Base-by-base conservation (phyloP, 805 yeast species). In the Candida montana region DNA sequence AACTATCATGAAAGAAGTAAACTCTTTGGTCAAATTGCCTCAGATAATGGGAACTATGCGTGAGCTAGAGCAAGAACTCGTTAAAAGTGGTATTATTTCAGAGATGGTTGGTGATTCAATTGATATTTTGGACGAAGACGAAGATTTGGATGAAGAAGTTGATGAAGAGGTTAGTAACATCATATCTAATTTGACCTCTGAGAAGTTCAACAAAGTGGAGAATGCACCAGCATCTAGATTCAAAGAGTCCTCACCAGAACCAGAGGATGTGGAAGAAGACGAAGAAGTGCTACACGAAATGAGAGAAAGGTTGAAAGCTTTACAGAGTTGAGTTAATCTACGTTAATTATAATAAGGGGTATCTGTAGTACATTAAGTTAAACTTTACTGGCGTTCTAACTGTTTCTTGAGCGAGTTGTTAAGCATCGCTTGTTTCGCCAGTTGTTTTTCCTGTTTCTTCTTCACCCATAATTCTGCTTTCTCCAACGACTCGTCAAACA, bases 71-170 rank as follows among this genome's bases (percentile, higher is more conserved):
- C 81, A 76, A 55, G 99, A 93, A 63, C 71, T 91, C 53, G 80
- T 85, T 77, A 84, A 82, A 61, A 77, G 85, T 11, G 93, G 93
- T 0, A 75, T 93, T 34, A 88, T 93, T 40, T 87, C 86, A 51
- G 99, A 93, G 58, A 93, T 93, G 98, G 81, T 90, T 58, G 88
- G 85, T 43, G 99, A 93, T 57, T 79, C 86, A 47, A 69, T 91
- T 45, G 98, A 90, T 46, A 63, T 70, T 37, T 64, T 77, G 44
- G 81, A 74, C 17, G 87, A 81, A 24, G 82, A 74, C 36, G 83
- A 75, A 16, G 85, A 79, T 45, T 71, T 76, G 32, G 82, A 70
- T 32, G 91, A 84, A 41, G 82, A 80, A 16, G 84, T 78, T 48
- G 79, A 77, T 24, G 77, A 71, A 32, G 76, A 73, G 17, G 81